Base-by-base conservation (phyloP, 2,329 filamentous ascomycete genomes). In the Claviceps capensis region DNA sequence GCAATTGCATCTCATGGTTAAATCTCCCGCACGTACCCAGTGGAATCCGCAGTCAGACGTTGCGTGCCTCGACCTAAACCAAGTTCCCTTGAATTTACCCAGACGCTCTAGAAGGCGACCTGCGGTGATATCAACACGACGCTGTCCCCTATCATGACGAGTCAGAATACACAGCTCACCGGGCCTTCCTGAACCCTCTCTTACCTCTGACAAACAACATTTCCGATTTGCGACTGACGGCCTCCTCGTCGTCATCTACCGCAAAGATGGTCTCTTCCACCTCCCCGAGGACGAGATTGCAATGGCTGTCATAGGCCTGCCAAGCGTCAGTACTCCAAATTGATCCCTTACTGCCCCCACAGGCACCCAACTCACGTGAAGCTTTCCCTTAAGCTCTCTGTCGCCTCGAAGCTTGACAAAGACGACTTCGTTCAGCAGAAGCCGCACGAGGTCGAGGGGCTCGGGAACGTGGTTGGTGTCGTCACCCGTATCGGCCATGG, bases 371-470 rank as follows among this genome's bases (percentile, higher is more conserved):
- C 51, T 44, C 37, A 97, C 93, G 70, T 98, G 93, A 64, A 98
- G 78, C 64, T 91, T 83, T 58, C 93, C 93, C 72, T 95, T 93
- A 58, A 98, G 77, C 73, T 98, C 93, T 58, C 93, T 82, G 69
- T 98, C 93, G 61, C 93, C 93, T 64, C 93, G 81, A 58, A 98
- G 78, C 79, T 97, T 97, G 59, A 98, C 91, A 69, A 96, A 95
- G 49, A 98, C 93, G 46, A 93, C 82, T 70, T 98, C 93, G 68
- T 97, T 91, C 47, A 98, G 80, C 60, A 91, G 88, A 52, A 98
- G 81, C 60, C 90, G 88, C 60, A 98, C 93, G 43, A 98, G 82
- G 69, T 97, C 93, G 64, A 98, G 85, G 52, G 94, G 91, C 73
- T 98, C 91, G 50, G 90, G 83, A 53, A 89, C 86, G 53, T 86